Evolutionary conservation across 345 rosid genomes (phyloP).

Genomic region (Draba incana): DNA sequence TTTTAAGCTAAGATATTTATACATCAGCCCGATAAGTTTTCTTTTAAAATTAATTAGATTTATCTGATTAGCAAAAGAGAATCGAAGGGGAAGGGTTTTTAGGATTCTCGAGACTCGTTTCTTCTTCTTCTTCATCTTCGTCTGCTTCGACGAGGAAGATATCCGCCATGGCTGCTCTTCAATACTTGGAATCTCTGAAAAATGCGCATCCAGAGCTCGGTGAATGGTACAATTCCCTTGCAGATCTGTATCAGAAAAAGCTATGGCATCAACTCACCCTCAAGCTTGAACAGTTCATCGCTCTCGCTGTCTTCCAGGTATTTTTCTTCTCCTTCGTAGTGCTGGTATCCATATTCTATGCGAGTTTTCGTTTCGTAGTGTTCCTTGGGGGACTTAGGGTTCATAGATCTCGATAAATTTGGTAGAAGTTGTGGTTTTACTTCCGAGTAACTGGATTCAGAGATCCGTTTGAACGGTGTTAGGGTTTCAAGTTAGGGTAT

Average conservation of each 20-base stretch:
- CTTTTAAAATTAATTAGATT: not conserved
- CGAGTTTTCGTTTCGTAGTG: not conserved
- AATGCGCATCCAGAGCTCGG: conserved; percentile 75
- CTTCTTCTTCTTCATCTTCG: conserved; percentile 14
- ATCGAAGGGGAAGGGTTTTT: conserved; percentile 22
- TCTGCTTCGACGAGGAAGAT: conserved; percentile 12
- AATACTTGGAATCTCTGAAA: conserved; percentile 75
- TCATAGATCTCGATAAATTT: conserved; percentile 33
- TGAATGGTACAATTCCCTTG: conserved; percentile 90
- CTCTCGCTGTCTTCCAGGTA: conserved; percentile 87
- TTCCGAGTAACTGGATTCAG: not conserved
- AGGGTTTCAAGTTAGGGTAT: conserved; percentile 1
- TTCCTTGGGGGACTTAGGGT: conserved; percentile 20
- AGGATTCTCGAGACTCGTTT: conserved; percentile 6
- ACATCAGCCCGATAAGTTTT: conserved; percentile 13
- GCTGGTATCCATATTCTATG: not conserved
- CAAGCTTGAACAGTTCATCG: conserved; percentile 95
- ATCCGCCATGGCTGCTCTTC: conserved; percentile 82
- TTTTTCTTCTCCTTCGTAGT: not conserved
- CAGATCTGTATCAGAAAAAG: conserved; percentile 98
- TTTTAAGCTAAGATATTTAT: not conserved
- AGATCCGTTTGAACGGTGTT: not conserved
- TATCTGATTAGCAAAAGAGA: conserved; percentile 1
- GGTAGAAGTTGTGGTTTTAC: conserved; percentile 1
- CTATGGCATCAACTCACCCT: conserved; percentile 99